Percentiles rank a stretch among this genome's conserved stretches.
phyloP scores from a whole-genome alignment of 2,329 filamentous ascomycete genomes.

The Ascosphaera apis region DNA sequence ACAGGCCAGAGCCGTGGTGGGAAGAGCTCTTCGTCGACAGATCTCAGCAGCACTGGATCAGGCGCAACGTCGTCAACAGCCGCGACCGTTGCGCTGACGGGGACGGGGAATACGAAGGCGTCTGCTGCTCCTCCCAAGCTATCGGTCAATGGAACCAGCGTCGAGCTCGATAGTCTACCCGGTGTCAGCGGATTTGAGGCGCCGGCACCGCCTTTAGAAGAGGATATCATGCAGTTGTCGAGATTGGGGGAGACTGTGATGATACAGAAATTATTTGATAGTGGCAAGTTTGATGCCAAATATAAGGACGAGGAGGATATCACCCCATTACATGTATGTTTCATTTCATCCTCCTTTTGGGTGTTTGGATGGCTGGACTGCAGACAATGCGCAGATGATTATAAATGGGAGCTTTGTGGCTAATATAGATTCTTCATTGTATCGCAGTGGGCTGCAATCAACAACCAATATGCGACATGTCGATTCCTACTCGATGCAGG shows the following conservation, averaged over 20 bases:
- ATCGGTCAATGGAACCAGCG: slow-evolving; percentile 10
- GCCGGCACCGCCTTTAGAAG: slow-evolving; percentile 27
- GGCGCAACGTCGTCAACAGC: slow-evolving; percentile 11
- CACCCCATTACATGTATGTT: slow-evolving; percentile 71
- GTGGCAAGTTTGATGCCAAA: slow-evolving; percentile 56
- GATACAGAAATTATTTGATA: slow-evolving; percentile 78
- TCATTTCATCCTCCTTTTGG: background rate
- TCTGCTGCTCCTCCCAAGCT: slow-evolving; percentile 13
- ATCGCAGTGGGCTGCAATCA: slow-evolving; percentile 85
- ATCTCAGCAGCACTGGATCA: background rate
- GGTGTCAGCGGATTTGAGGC: slow-evolving; percentile 12
- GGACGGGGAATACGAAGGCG: slow-evolving; percentile 11
- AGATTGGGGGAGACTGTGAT: slow-evolving; percentile 63
- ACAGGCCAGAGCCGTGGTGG: background rate
- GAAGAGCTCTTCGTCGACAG: background rate
- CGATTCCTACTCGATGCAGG: slow-evolving; percentile 73
- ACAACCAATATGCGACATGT: slow-evolving; percentile 95
- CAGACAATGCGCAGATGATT: slow-evolving; percentile 5
- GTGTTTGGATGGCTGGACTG: too few relatives aligned
- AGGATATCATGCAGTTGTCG: slow-evolving; percentile 91
- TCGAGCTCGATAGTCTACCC: slow-evolving; percentile 13
- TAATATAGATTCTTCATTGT: slow-evolving; percentile 4
- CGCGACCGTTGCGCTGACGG: slow-evolving; percentile 4
- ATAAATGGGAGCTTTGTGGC: slow-evolving; percentile 1
- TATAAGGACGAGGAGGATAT: slow-evolving; percentile 83